phyloP scores from a whole-genome alignment of 1,284 basidiomycete species.

The Tilletia horrida region DNA sequence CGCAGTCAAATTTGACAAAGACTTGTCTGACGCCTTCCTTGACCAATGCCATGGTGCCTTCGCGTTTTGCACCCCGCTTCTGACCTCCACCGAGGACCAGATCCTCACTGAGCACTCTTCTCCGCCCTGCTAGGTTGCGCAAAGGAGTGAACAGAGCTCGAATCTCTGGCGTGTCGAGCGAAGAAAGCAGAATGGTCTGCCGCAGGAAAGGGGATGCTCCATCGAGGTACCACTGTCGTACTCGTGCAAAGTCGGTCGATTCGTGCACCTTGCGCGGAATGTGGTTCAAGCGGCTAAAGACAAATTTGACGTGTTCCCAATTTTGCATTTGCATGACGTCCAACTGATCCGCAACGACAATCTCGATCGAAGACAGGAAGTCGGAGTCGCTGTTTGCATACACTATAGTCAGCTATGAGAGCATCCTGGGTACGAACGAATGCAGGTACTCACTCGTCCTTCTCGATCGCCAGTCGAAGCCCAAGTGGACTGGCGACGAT shows the following conservation, averaged over 20 bases:
- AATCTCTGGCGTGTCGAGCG: conserved; percentile 84
- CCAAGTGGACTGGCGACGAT: conserved; percentile 91
- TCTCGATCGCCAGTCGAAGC: conserved; percentile 84
- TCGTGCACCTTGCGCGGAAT: conserved; percentile 88
- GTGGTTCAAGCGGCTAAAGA: conserved; percentile 77
- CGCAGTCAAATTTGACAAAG: conserved; percentile 72
- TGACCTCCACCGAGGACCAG: neutral
- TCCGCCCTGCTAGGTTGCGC: conserved; percentile 79
- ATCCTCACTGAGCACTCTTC: conserved; percentile 48
- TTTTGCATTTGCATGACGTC: conserved; percentile 97
- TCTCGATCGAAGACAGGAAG: conserved; percentile 87
- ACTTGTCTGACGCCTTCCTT: conserved; percentile 58
- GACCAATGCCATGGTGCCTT: conserved; percentile 30
- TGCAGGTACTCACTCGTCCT: conserved; percentile 60
- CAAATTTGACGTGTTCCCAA: conserved; percentile 96
- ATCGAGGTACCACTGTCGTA: conserved; percentile 97
- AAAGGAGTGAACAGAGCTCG: conserved; percentile 74
- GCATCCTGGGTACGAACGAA: neutral
- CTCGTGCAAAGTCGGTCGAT: conserved; percentile 82
- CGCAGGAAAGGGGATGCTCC: conserved; percentile 73
- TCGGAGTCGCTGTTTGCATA: conserved; percentile 77
- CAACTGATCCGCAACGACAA: conserved; percentile 87
- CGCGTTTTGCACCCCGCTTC: neutral
- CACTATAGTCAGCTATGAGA: neutral
- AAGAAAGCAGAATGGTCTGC: conserved; percentile 82